A percentile compares a stretch with the other conserved stretches of the same genome.
Conservation (phyloP, 2,329 filamentous ascomycete species). For the Botryosphaeria dothidea region DNA sequence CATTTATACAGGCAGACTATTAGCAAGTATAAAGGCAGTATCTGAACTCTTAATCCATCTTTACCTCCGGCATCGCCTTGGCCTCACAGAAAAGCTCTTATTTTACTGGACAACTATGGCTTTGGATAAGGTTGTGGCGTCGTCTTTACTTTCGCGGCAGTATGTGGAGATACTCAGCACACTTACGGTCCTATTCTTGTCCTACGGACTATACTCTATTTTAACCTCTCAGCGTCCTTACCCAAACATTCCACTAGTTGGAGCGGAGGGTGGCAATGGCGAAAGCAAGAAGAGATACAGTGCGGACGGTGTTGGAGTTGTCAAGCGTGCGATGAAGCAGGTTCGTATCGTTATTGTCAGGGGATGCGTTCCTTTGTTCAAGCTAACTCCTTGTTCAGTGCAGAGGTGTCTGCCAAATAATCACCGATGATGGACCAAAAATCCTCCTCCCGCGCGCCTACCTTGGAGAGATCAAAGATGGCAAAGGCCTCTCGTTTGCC, state of each 20-base stretch:
- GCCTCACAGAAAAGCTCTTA: not conserved
- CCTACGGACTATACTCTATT: not conserved
- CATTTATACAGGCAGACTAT: too few relatives aligned
- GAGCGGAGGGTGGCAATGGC: not conserved
- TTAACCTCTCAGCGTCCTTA: not conserved
- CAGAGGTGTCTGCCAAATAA: not conserved
- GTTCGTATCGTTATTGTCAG: not conserved
- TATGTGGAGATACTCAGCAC: not conserved
- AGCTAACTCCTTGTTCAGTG: not conserved
- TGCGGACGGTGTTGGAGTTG: not conserved
- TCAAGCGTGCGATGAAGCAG: not conserved
- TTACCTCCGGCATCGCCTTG: not conserved
- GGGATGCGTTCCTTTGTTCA: not conserved
- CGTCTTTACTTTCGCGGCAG: not conserved
- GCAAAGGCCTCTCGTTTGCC: not conserved
- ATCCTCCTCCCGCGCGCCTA: not conserved
- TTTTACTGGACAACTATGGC: not conserved
- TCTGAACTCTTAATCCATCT: not conserved
- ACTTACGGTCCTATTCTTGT: not conserved
- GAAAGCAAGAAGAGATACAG: not conserved
- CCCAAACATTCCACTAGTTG: not conserved
- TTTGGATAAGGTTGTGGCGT: not conserved
- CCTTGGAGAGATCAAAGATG: not conserved
- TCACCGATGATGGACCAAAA: not conserved
- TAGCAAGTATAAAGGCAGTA: too few relatives aligned